phyloP scores from a whole-genome alignment of 1,284 basidiomycete species.

The Heterobasidion occidentale region DNA sequence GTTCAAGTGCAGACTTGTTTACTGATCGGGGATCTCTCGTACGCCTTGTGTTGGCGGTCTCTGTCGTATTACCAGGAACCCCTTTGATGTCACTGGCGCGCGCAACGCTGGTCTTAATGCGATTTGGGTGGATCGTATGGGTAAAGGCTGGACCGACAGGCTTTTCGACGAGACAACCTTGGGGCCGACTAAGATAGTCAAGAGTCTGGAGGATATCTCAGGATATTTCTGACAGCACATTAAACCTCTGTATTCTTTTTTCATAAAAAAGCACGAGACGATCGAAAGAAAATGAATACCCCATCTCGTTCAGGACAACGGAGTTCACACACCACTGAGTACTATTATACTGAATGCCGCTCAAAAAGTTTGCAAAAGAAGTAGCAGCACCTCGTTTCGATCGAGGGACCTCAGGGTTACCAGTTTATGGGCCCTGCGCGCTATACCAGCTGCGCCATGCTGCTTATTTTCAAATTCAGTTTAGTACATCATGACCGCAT shows the following conservation, averaged over 20 bases:
- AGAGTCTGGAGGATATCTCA: slow-evolving; percentile 14
- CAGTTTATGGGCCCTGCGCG: slow-evolving; percentile 7
- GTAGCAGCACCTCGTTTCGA: slow-evolving; percentile 9
- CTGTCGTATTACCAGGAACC: slow-evolving; percentile 16
- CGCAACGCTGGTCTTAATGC: slow-evolving; percentile 19
- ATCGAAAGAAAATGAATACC: background rate
- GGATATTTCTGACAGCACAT: background rate
- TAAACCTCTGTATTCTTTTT: background rate
- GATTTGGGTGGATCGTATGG: slow-evolving; percentile 23
- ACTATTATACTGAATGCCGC: too few relatives aligned
- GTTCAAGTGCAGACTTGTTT: background rate
- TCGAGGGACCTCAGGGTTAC: slow-evolving; percentile 8
- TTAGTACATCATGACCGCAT: too few relatives aligned
- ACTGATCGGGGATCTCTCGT: background rate
- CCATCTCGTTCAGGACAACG: background rate
- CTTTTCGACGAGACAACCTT: slow-evolving; percentile 4
- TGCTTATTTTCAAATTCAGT: background rate
- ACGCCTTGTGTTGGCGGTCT: background rate
- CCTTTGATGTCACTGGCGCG: slow-evolving; percentile 27
- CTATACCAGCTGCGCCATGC: slow-evolving; percentile 10
- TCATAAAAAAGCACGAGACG: background rate
- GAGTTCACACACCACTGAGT: too few relatives aligned
- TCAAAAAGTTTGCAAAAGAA: too few relatives aligned
- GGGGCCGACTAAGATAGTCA: slow-evolving; percentile 14
- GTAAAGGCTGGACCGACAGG: slow-evolving; percentile 21